Evolutionary conservation across 2,329 filamentous ascomycete species (phyloP).

Genomic region (Lizonia empirigonia): DNA sequence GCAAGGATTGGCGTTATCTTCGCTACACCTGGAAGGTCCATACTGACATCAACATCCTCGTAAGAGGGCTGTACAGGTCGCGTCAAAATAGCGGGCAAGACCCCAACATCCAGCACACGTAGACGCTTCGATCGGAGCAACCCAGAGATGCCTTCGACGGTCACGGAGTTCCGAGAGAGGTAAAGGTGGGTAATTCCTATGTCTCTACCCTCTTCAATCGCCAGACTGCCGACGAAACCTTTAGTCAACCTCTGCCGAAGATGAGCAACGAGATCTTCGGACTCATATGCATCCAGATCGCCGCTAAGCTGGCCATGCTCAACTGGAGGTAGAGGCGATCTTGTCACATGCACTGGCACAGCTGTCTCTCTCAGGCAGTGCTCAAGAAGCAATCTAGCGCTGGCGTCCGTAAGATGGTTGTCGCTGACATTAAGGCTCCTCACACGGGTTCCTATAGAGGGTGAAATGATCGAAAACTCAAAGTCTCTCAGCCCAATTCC

Average conservation of each 20-base stretch:
- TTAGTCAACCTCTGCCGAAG: conserved; percentile 49
- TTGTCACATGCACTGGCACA: conserved; percentile 14
- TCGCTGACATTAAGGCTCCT: conserved; percentile 63
- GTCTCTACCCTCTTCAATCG: conserved; percentile 61
- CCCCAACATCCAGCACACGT: conserved; percentile 62
- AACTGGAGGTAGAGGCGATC: conserved; percentile 29
- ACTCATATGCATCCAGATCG: conserved; percentile 40
- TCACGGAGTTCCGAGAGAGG: conserved; percentile 61
- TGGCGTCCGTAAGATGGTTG: conserved; percentile 63
- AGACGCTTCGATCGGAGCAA: conserved; percentile 59
- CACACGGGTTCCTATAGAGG: conserved; percentile 58
- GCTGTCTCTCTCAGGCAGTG: conserved; percentile 53
- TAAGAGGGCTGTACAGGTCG: conserved; percentile 30
- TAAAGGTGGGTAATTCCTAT: conserved; percentile 66
- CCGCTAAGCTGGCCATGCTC: conserved; percentile 41
- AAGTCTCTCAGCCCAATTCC: conserved; percentile 60
- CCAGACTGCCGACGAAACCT: conserved; percentile 58
- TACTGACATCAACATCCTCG: conserved; percentile 26
- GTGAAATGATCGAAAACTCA: conserved; percentile 59
- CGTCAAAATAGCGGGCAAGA: conserved; percentile 42
- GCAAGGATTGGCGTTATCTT: conserved; percentile 60
- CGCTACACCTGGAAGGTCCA: conserved; percentile 56
- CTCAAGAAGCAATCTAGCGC: conserved; percentile 58
- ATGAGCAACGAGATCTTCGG: conserved; percentile 59
- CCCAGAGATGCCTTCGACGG: conserved; percentile 61